Percentiles rank a stretch among this genome's conserved stretches.
These are phyloP conservation scores for Aspergillus sergii DNA, from an alignment of 2,329 filamentous ascomycete species.

Conservation along the genomic window DNA sequence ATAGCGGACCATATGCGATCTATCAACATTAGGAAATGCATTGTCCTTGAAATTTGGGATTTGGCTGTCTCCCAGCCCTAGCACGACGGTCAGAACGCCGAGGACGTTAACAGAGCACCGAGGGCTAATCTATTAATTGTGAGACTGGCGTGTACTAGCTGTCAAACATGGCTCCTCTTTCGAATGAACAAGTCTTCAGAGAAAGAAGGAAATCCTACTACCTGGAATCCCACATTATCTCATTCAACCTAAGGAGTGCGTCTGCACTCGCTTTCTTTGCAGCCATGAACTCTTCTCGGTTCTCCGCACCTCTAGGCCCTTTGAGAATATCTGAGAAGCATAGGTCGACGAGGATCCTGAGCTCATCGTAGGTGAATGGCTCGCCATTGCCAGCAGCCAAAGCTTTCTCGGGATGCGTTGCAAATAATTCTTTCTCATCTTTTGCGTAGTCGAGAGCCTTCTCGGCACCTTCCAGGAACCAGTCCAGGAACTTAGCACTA, in stretches of 20 bases:
- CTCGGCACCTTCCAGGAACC: conserved; percentile 51
- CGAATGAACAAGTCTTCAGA: not conserved
- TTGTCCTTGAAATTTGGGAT: not conserved
- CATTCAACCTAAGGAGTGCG: conserved; percentile 47
- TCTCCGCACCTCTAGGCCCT: conserved; percentile 44
- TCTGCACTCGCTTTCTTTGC: conserved; percentile 50
- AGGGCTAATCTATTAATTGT: not conserved
- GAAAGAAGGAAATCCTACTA: conserved; percentile 14
- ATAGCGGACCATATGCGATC: not conserved
- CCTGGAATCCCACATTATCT: conserved; percentile 52
- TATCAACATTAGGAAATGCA: not conserved
- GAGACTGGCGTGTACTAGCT: not conserved
- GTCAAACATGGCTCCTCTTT: not conserved
- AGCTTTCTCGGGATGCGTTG: conserved; percentile 37
- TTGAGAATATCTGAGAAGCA: conserved; percentile 49
- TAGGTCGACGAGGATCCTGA: conserved; percentile 48
- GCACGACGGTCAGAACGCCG: not conserved
- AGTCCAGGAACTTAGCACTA: conserved; percentile 50
- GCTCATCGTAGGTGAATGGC: conserved; percentile 49
- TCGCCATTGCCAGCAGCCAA: conserved; percentile 43
- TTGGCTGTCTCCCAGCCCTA: not conserved
- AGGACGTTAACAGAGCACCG: not conserved
- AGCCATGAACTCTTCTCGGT: conserved; percentile 49
- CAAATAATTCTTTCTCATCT: conserved; percentile 46
- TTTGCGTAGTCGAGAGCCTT: conserved; percentile 48